Evolutionary conservation across 345 rosid species (phyloP).

Genomic region (Eucalyptus curtisii): DNA sequence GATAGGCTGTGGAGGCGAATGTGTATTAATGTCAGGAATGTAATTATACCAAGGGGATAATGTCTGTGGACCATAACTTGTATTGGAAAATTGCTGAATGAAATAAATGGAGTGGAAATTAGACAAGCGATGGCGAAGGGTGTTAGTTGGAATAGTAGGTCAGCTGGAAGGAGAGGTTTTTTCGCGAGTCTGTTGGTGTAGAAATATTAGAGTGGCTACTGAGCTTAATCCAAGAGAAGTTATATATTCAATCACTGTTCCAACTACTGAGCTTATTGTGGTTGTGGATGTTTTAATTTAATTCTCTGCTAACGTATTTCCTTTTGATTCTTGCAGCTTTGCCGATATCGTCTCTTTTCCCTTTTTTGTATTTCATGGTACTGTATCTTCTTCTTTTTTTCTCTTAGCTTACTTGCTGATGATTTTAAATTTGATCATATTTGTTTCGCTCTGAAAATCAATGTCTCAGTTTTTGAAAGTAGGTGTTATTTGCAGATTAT

Average conservation of each 20-base stretch:
- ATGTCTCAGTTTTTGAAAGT: background rate
- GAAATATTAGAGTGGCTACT: background rate
- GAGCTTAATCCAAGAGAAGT: background rate
- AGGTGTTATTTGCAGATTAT: background rate
- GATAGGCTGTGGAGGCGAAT: background rate
- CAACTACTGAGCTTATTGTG: background rate
- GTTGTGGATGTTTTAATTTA: background rate
- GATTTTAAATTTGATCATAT: background rate
- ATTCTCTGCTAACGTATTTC: background rate
- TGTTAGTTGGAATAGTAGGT: background rate
- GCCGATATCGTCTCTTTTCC: conserved; percentile 68
- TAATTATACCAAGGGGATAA: background rate
- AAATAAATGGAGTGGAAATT: background rate
- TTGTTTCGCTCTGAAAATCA: background rate
- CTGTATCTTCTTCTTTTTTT: background rate
- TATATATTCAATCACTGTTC: background rate
- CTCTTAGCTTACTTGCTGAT: background rate
- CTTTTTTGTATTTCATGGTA: conserved; percentile 81
- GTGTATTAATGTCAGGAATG: background rate
- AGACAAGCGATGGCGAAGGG: background rate
- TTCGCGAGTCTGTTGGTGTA: background rate
- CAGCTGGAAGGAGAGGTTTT: background rate
- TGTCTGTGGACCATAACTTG: background rate
- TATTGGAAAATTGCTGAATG: background rate
- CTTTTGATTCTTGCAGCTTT: conserved; percentile 38